Evolutionary conservation across 352 stramenopile genomes (phyloP).

Genomic region (Pythium vanterpoolii): DNA sequence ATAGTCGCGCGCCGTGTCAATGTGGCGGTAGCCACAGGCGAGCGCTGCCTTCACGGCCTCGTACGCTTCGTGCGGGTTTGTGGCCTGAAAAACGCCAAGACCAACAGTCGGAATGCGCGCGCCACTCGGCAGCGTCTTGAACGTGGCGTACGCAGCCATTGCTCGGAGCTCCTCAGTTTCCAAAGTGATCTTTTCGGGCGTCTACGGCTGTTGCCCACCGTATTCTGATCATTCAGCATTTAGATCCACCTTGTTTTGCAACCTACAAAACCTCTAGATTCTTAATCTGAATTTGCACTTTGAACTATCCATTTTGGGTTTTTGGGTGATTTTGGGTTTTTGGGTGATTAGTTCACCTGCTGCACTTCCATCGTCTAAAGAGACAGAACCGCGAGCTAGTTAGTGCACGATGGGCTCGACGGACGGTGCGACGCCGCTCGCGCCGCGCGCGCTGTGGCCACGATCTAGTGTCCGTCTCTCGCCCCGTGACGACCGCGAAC

Average conservation of each 20-base stretch:
- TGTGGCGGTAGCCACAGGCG: conserved; percentile 80
- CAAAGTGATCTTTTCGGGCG: neutral
- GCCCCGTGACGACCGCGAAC: neutral
- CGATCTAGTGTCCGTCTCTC: neutral
- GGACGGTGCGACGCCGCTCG: conserved; percentile 3
- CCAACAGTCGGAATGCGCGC: conserved; percentile 43
- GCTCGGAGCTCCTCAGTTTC: neutral
- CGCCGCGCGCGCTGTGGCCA: neutral
- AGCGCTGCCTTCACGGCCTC: conserved; percentile 49
- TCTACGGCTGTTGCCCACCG: neutral
- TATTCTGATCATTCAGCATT: neutral
- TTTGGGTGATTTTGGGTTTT: conserved; percentile 7
- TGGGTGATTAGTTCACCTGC: conserved; percentile 5
- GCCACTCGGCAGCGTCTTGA: conserved; percentile 39
- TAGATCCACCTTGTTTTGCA: neutral
- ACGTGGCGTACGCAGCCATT: conserved; percentile 14
- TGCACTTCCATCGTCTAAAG: conserved; percentile 2
- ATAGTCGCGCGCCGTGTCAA: conserved; percentile 86
- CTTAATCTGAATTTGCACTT: neutral
- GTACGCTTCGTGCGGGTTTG: conserved; percentile 36
- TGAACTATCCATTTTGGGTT: neutral
- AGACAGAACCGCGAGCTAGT: neutral
- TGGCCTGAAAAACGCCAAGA: conserved; percentile 46
- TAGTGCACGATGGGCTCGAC: neutral
- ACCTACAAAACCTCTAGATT: neutral